These are phyloP conservation scores for Macroventuria anomochaeta DNA, from an alignment of 2,329 filamentous ascomycete species.

Conservation along the genomic window DNA sequence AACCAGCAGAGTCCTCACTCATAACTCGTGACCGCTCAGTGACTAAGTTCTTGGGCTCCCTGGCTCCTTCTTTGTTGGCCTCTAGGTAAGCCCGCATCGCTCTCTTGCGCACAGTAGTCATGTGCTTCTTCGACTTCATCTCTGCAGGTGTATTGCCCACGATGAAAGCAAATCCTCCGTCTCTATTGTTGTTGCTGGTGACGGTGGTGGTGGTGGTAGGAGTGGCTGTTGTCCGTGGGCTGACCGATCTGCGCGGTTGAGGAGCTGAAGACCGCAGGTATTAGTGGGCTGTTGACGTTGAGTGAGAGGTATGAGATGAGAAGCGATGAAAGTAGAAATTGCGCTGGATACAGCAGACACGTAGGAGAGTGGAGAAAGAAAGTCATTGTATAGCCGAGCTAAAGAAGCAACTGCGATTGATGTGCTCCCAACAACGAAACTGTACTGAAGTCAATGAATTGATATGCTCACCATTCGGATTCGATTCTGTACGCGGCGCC, in stretches of 20 bases:
- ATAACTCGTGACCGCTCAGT: constrained; percentile 4
- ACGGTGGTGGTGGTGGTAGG: constrained; percentile 3
- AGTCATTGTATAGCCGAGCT: not conserved
- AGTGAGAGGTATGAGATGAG: not conserved
- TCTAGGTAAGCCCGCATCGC: constrained; percentile 46
- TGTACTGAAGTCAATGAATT: constrained; percentile 8
- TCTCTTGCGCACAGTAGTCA: constrained; percentile 45
- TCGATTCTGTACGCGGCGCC: constrained; percentile 25
- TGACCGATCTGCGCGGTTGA: constrained; percentile 19
- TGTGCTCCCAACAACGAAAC: not conserved
- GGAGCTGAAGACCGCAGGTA: not conserved
- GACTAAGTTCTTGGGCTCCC: constrained; percentile 1
- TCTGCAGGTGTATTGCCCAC: constrained; percentile 40
- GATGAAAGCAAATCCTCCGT: constrained; percentile 39
- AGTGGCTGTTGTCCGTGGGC: constrained; percentile 20
- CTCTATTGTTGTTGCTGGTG: not conserved
- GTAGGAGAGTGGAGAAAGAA: not conserved
- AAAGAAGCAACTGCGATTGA: not conserved
- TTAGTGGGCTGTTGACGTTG: not conserved
- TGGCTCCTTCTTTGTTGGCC: constrained; percentile 26
- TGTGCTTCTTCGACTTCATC: constrained; percentile 40
- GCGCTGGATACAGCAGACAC: not conserved
- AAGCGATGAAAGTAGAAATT: not conserved
- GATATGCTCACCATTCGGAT: constrained; percentile 32
- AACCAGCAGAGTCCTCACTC: constrained; percentile 30